Evolutionary conservation across 2,329 filamentous ascomycete genomes (phyloP).

Genomic region (Camillea tinctor): DNA sequence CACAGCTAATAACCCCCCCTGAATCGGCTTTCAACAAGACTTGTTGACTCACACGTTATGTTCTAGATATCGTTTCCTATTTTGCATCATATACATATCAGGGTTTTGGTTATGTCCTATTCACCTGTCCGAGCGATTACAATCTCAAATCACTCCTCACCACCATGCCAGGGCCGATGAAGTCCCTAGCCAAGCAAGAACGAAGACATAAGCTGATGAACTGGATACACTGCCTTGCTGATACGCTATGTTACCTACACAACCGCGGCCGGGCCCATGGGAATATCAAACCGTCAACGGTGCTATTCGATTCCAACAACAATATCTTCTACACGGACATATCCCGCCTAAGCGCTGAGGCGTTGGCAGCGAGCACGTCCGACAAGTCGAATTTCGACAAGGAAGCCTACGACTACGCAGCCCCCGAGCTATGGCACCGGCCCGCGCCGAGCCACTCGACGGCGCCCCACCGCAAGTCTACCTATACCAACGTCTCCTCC

Average conservation of each 20-base stretch:
- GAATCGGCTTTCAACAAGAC: neutral
- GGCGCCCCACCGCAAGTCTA: constrained; percentile 28
- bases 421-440: constrained; percentile 63
- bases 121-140: constrained; percentile 65
- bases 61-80: constrained; percentile 59
- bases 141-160: constrained; percentile 67
- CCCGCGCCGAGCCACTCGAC: constrained; percentile 36
- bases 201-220: constrained; percentile 62
- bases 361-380: constrained; percentile 37
- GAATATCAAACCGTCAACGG: constrained; percentile 68
- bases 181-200: constrained; percentile 59
- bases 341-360: constrained; percentile 45
- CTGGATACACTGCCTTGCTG: constrained; percentile 72
- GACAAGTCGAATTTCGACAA: constrained; percentile 57
- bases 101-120: constrained; percentile 62
- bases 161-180: constrained; percentile 60
- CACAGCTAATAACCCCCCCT: neutral
- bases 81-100: constrained; percentile 70
- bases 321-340: constrained; percentile 68
- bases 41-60: neutral
- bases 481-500: constrained; percentile 26
- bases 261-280: constrained; percentile 62
- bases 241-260: constrained; percentile 68
- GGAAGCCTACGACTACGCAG: constrained; percentile 70
- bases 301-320: constrained; percentile 65